phyloP scores from a whole-genome alignment of 164 flowering plant genomes.

The Dillenia turbinata region DNA sequence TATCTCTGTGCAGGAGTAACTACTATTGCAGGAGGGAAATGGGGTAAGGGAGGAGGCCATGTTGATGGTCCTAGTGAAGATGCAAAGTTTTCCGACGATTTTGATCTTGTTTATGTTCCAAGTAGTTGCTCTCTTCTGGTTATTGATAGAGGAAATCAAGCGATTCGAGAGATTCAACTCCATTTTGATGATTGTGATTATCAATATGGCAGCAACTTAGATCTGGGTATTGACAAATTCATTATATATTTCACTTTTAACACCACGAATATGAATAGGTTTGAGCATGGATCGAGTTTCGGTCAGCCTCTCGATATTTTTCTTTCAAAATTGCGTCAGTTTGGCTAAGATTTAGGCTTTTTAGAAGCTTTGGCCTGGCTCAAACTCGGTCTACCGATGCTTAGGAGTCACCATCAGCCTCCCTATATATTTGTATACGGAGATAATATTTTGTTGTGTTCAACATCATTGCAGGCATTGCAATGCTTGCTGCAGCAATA shows the following conservation, averaged over 20 bases:
- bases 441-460: not conserved
- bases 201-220: constrained; percentile 43
- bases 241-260: too few relatives aligned
- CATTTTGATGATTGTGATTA: constrained; percentile 56
- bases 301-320: too few relatives aligned
- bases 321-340: too few relatives aligned
- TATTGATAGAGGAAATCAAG: constrained; percentile 85
- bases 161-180: constrained; percentile 89
- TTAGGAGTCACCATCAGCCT: too few relatives aligned
- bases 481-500: constrained; percentile 40
- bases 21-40: constrained; percentile 70
- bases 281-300: too few relatives aligned
- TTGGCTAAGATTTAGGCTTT: too few relatives aligned
- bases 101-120: constrained; percentile 86
- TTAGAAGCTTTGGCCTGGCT: too few relatives aligned
- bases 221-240: constrained; percentile 48
- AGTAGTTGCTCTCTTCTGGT: constrained; percentile 96
- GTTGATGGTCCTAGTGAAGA: constrained; percentile 75
- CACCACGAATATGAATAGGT: too few relatives aligned
- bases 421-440: too few relatives aligned
- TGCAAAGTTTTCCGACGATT: constrained; percentile 88
- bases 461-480: constrained; percentile 36
- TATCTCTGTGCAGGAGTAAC: constrained; percentile 44
- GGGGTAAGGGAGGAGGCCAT: constrained; percentile 49
- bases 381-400: too few relatives aligned